Conservation (phyloP, 1,284 basidiomycete species). For the Rhodotorula sp. region DNA sequence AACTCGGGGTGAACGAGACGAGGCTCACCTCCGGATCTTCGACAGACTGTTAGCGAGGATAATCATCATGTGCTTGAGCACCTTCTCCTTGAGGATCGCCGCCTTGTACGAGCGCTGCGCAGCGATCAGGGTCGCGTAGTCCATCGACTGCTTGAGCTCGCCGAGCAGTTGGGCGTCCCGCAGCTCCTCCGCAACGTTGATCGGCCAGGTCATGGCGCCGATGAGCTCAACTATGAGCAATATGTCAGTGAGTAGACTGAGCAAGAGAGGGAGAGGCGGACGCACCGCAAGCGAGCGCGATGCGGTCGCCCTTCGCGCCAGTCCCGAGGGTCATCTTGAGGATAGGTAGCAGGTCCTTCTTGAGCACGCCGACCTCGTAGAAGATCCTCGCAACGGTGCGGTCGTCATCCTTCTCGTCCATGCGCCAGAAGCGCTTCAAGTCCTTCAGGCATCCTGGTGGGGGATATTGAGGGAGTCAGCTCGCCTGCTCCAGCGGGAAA, state of each 20-base stretch:
- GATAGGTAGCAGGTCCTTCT: conserved; percentile 82
- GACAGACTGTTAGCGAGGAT: conserved; percentile 49
- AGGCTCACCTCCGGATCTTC: conserved; percentile 49
- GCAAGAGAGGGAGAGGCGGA: not conserved
- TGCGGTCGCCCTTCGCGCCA: conserved; percentile 66
- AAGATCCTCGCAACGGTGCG: conserved; percentile 89
- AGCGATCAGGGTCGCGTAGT: conserved; percentile 78
- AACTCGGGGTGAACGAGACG: not conserved
- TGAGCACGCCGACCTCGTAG: conserved; percentile 75
- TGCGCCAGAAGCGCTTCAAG: conserved; percentile 89
- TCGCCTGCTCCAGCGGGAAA: no score
- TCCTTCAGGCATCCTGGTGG: conserved; percentile 76
- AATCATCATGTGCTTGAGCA: conserved; percentile 51
- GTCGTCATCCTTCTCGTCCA: conserved; percentile 92
- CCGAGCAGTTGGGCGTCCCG: conserved; percentile 70
- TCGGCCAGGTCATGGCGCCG: conserved; percentile 95
- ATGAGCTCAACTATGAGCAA: conserved; percentile 67
- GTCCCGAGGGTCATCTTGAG: conserved; percentile 63
- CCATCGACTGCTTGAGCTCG: conserved; percentile 59
- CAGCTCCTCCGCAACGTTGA: conserved; percentile 86
- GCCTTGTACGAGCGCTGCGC: conserved; percentile 87
- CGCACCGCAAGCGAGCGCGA: conserved; percentile 73
- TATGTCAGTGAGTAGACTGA: not conserved
- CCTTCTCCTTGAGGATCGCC: conserved; percentile 43
- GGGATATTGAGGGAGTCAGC: conserved; percentile 1